Evolutionary conservation across 2,329 filamentous ascomycete genomes (phyloP), one percentile per base, ranked within the genome.

Genomic region (Beauveria brongniartii): DNA sequence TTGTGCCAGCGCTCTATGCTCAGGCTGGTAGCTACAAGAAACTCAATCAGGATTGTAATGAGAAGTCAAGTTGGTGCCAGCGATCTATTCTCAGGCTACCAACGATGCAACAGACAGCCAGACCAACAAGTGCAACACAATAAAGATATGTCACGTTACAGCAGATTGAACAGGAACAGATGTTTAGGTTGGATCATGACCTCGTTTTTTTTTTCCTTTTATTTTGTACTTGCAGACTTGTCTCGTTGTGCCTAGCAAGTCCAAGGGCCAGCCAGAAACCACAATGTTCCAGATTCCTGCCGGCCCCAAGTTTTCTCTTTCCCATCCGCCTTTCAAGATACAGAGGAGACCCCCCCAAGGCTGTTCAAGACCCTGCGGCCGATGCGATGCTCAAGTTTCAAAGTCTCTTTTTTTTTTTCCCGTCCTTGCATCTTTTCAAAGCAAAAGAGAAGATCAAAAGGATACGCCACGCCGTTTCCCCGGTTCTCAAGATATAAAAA

Each of bases 121-220:
- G 9, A 10, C 2, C 43, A 20, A 20, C 5, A n/a, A 44, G 5
- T 12, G 1, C 20, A 20, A 18, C 8, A 20, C 28, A 37, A 5
- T 14, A 1, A 5, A 41, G 51, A 22, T 16, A 5, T 52, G 22
- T 20, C 41, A 46, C 24, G 14, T 55, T 26, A 46, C 10, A 5
- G 6, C 6, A 18, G 3, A 18, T 5, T 26, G 18, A 47, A 7
- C 8, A 47, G 53, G 28, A 43, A 3, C 9, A 5, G 8, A 8
- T 47, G 1, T 7, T 56, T 56, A 50, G 55, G 57, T 59, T 69
- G 71, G 68, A 72, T 73, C 71, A 71, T 74, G 72, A 72, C 72
- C 72, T 74, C 72, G 67, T 73, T 73, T 72, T 71, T 70, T 70
- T 70, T 64, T 67, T 66, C 63, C 66, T 69, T 70, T 68, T 63